These are phyloP conservation scores for Batrachochytrium dendrobatidis DNA, from an alignment of 371 early-diverging fungal genomes.

Conservation along the genomic window DNA sequence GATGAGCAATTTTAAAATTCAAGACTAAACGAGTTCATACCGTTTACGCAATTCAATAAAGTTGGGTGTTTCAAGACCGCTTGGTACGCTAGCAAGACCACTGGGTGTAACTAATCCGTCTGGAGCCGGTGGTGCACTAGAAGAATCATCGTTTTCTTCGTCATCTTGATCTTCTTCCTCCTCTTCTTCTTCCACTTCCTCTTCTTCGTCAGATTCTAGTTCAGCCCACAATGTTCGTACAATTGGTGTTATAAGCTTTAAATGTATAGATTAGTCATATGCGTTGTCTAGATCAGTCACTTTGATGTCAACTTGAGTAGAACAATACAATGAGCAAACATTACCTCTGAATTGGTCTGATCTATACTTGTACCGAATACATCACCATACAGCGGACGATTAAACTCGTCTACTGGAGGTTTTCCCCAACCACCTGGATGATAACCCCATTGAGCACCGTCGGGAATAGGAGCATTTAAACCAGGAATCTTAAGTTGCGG, in stretches of 20 bases:
- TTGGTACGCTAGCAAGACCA: constrained; percentile 69
- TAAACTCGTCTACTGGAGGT: constrained; percentile 94
- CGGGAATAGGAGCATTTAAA: constrained; percentile 94
- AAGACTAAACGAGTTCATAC: constrained; percentile 9
- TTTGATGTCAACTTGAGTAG: not conserved
- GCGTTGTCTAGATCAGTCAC: not conserved
- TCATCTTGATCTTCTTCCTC: constrained; percentile 50
- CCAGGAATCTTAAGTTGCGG: constrained; percentile 91
- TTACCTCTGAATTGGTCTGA: not conserved
- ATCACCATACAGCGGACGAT: constrained; percentile 92
- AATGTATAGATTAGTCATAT: not conserved
- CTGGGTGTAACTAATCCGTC: constrained; percentile 80
- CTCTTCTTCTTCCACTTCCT: constrained; percentile 45
- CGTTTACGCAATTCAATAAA: constrained; percentile 86
- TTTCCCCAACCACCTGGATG: constrained; percentile 98
- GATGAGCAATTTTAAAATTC: not conserved
- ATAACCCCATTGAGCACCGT: constrained; percentile 97
- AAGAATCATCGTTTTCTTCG: constrained; percentile 41
- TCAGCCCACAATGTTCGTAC: constrained; percentile 78
- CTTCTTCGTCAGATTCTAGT: constrained; percentile 58
- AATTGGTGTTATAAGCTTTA: constrained; percentile 62
- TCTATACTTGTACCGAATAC: constrained; percentile 69
- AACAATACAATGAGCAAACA: not conserved
- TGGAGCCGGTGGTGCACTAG: not conserved
- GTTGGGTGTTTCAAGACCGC: constrained; percentile 88